Conservation (phyloP, 305 asterid genomes). For the Fraxinus velutina region DNA sequence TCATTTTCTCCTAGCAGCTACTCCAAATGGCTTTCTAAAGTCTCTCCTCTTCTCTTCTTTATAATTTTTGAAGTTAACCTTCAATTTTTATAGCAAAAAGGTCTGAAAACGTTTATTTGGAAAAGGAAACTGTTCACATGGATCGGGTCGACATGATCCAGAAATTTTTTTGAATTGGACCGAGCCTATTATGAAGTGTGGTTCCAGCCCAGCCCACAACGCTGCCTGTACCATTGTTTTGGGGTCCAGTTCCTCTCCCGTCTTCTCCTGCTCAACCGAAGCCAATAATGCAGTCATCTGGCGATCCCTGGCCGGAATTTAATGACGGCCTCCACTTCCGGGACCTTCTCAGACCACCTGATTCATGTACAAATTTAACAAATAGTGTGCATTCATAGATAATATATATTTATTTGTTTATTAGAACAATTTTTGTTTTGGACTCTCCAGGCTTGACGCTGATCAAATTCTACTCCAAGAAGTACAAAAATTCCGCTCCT, state of each 20-base stretch:
- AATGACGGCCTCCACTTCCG: constrained; percentile 69
- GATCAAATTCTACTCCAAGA: constrained; percentile 65
- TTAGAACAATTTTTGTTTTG: not conserved
- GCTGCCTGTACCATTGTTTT: not conserved
- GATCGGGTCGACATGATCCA: not conserved
- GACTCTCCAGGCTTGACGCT: constrained; percentile 48
- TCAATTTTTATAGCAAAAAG: not conserved
- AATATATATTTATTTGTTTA: not conserved
- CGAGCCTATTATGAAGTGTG: not conserved
- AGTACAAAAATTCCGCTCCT: constrained; percentile 79
- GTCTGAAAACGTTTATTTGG: not conserved
- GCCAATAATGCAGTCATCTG: constrained; percentile 41
- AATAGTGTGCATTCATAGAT: not conserved
- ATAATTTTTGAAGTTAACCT: not conserved
- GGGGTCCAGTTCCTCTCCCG: not conserved
- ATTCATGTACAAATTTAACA: constrained; percentile 43
- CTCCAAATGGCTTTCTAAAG: not conserved
- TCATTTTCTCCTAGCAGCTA: too few species aligned
- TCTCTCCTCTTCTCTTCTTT: too few species aligned
- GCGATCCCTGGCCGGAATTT: constrained; percentile 73
- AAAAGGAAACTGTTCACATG: not conserved
- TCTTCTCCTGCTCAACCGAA: not conserved
- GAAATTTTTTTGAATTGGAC: not conserved
- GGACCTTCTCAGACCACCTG: constrained; percentile 49
- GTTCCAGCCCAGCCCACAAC: not conserved